Conservation (phyloP, 225 moss, liverwort and hornwort species). For the Sphagnum tenellum region DNA sequence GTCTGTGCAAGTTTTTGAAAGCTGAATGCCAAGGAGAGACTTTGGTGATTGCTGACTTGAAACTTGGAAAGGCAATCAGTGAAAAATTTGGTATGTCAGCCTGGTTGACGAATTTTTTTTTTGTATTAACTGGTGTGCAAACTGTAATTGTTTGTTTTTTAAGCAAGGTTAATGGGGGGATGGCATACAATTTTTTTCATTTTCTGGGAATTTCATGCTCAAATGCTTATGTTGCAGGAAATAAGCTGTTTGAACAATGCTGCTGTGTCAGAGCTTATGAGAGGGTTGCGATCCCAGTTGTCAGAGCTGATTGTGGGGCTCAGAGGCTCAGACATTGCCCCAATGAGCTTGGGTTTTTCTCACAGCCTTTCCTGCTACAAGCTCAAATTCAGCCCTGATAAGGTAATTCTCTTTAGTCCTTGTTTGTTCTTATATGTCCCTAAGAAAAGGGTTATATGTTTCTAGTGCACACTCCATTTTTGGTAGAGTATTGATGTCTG, state of each 20-base stretch:
- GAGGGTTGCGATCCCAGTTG: constrained; percentile 64
- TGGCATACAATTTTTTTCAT: too few species aligned
- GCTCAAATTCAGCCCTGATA: constrained; percentile 86
- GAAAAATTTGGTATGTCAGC: constrained; percentile 21
- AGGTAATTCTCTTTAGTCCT: constrained; percentile 8
- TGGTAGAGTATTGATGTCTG: too few species aligned
- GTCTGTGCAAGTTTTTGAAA: constrained; percentile 80
- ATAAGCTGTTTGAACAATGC: constrained; percentile 76
- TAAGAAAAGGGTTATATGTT: too few species aligned
- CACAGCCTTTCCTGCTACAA: constrained; percentile 91
- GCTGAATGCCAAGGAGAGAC: constrained; percentile 63
- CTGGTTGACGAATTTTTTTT: constrained; percentile 21
- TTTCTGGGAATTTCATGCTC: too few species aligned
- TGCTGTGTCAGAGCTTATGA: constrained; percentile 70
- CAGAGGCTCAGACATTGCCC: constrained; percentile 69
- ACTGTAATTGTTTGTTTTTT: too few species aligned
- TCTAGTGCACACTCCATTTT: too few species aligned
- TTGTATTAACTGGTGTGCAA: neutral
- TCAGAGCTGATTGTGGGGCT: constrained; percentile 72
- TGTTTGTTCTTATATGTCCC: too few species aligned
- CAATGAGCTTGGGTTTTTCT: constrained; percentile 78
- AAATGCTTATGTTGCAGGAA: constrained; percentile 11
- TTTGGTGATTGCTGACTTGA: constrained; percentile 72
- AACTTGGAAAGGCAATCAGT: constrained; percentile 75
- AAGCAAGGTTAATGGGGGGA: too few species aligned